Percentiles rank a stretch among this genome's conserved stretches.
Evolutionary conservation across 352 stramenopile genomes (phyloP).

Genomic region (Phytophthora colocasiae): DNA sequence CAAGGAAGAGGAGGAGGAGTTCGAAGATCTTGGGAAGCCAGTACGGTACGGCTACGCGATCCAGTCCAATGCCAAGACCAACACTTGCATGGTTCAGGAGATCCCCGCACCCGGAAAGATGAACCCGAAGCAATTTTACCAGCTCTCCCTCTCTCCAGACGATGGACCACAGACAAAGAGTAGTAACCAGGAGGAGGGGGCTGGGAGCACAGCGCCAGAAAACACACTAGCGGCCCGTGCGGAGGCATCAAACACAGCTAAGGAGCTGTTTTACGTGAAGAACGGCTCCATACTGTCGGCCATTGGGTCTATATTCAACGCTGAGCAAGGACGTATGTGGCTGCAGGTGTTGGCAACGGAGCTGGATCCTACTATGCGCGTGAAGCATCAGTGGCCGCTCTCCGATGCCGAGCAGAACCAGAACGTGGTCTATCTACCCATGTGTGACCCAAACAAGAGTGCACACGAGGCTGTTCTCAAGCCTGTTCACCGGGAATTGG

Average conservation of each 20-base stretch:
- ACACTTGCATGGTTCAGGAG: slow-evolving; percentile 79
- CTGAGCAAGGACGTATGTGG: slow-evolving; percentile 60
- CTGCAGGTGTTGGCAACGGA: slow-evolving; percentile 66
- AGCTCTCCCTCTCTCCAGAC: slow-evolving; percentile 38
- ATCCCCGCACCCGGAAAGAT: slow-evolving; percentile 66
- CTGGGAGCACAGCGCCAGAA: slow-evolving; percentile 5
- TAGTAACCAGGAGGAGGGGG: slow-evolving; percentile 31
- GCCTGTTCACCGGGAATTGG: slow-evolving; percentile 49
- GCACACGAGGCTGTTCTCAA: slow-evolving; percentile 48
- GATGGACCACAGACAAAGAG: slow-evolving; percentile 8
- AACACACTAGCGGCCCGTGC: slow-evolving; percentile 41
- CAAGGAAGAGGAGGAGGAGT: slow-evolving; percentile 42
- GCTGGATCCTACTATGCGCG: slow-evolving; percentile 53
- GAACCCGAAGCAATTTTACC: slow-evolving; percentile 63
- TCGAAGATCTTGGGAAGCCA: slow-evolving; percentile 25
- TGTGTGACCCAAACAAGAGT: slow-evolving; percentile 44
- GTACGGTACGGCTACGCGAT: slow-evolving; percentile 72
- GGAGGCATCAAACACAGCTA: slow-evolving; percentile 47
- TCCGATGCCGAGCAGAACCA: slow-evolving; percentile 52
- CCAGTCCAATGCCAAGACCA: slow-evolving; percentile 81
- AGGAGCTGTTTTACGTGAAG: slow-evolving; percentile 63
- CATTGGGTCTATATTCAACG: slow-evolving; percentile 63
- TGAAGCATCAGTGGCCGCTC: slow-evolving; percentile 42
- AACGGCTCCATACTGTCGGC: slow-evolving; percentile 56
- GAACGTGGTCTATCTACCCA: slow-evolving; percentile 66